Conservation (phyloP, 208 protist species). For the Trypanosoma melophagium region DNA sequence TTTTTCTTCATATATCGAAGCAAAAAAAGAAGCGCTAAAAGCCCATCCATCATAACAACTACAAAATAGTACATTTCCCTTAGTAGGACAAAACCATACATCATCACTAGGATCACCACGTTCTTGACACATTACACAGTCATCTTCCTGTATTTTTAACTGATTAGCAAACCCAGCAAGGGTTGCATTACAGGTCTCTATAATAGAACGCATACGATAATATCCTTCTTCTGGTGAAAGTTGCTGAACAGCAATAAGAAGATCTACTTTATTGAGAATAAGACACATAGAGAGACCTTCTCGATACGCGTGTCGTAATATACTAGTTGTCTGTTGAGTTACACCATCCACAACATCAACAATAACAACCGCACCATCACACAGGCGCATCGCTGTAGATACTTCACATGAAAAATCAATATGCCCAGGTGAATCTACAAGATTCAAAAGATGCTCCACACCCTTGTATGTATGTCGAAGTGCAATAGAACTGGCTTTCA, state of each 20-base stretch:
- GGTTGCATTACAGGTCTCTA: conserved; percentile 94
- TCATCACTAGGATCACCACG: conserved; percentile 84
- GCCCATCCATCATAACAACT: conserved; percentile 94
- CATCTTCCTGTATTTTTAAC: conserved; percentile 73
- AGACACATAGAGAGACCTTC: conserved; percentile 95
- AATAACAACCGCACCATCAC: conserved; percentile 97
- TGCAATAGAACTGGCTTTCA: conserved; percentile 98
- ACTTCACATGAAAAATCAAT: conserved; percentile 99
- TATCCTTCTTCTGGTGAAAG: conserved; percentile 89
- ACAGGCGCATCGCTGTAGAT: conserved; percentile 96
- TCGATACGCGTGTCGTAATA: conserved; percentile 95
- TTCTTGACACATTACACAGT: conserved; percentile 70
- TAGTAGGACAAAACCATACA: conserved; percentile 95
- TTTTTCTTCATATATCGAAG: conserved; percentile 89
- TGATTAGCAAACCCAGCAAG: conserved; percentile 83
- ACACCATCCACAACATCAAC: conserved; percentile 99
- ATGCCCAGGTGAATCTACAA: conserved; percentile 99
- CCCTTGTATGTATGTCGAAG: conserved; percentile 78
- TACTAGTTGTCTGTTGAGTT: conserved; percentile 92
- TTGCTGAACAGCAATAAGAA: conserved; percentile 94
- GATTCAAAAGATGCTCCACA: conserved; percentile 92
- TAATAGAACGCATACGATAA: conserved; percentile 91
- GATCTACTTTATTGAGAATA: conserved; percentile 99
- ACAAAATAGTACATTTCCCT: conserved; percentile 98
- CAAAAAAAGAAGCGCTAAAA: conserved; percentile 90